These are phyloP conservation scores for Dryas alaskensis DNA, from an alignment of 306 rosid genomes.

Conservation along the genomic window DNA sequence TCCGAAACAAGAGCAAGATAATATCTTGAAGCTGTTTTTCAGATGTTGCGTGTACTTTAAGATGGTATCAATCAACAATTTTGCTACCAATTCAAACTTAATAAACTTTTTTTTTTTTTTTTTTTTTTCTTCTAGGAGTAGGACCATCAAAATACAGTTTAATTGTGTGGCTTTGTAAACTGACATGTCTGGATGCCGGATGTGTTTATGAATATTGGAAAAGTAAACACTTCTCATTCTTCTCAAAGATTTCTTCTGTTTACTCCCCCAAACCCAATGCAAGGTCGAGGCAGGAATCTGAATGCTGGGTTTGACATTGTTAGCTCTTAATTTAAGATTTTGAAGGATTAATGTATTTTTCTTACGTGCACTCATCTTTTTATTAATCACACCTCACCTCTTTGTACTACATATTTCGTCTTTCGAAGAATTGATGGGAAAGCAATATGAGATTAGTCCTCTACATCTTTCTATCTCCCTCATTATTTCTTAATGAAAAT, in stretches of 20 bases:
- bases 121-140: background rate
- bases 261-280: too few species aligned
- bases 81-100: background rate
- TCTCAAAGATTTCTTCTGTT: background rate
- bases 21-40: slow-evolving; percentile 4
- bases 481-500: too few species aligned
- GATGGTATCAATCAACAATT: background rate
- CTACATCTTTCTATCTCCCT: too few species aligned
- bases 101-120: background rate
- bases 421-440: too few species aligned
- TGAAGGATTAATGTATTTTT: background rate
- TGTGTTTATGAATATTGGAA: background rate
- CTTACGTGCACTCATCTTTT: too few species aligned
- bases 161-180: background rate
- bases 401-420: too few species aligned
- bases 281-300: too few species aligned
- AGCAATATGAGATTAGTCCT: too few species aligned
- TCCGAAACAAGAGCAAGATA: slow-evolving; percentile 7
- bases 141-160: slow-evolving; percentile 5
- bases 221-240: background rate
- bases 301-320: background rate
- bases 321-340: background rate
- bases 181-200: background rate
- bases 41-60: background rate
- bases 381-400: too few species aligned